These are phyloP conservation scores for Nakataea oryzae DNA, from an alignment of 2,329 filamentous ascomycete species.

Conservation along the genomic window DNA sequence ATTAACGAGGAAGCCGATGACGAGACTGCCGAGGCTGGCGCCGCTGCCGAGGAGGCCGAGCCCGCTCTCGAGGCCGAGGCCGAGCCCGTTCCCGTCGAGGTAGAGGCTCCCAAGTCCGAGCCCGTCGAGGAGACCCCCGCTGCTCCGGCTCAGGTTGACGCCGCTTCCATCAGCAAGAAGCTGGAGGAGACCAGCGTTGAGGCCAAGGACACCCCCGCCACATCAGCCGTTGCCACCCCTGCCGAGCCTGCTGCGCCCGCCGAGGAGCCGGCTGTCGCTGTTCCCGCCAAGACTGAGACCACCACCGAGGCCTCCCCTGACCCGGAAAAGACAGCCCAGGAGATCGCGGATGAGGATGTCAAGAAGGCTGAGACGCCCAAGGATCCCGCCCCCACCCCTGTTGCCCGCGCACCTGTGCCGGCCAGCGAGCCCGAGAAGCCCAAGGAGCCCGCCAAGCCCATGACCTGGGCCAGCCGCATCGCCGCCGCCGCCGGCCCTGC, in stretches of 20 bases:
- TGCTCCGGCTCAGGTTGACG: conserved; percentile 27
- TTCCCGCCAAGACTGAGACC: conserved; percentile 19
- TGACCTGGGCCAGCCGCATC: conserved; percentile 65
- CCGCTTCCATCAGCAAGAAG: conserved; percentile 59
- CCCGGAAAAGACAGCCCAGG: conserved; percentile 38
- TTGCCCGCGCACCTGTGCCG: conserved; percentile 32
- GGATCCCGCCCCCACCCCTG: conserved; percentile 46
- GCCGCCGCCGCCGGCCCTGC: conserved; percentile 47
- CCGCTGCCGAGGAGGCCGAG: conserved; percentile 14
- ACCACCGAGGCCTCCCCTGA: conserved; percentile 27
- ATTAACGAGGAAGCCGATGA: conserved; percentile 77
- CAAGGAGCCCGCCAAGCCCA: conserved; percentile 44
- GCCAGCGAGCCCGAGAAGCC: conserved; percentile 35
- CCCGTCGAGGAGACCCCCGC: conserved; percentile 23
- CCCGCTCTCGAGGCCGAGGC: conserved; percentile 21
- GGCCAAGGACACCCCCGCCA: conserved; percentile 25
- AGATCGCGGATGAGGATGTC: conserved; percentile 43
- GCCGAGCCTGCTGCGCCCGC: conserved; percentile 13
- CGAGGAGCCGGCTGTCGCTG: conserved; percentile 20
- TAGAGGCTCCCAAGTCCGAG: conserved; percentile 25
- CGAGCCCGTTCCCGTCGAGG: conserved; percentile 6
- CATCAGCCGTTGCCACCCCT: conserved; percentile 27
- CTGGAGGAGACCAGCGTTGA: conserved; percentile 50
- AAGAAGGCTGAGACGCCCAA: conserved; percentile 58
- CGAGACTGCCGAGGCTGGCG: conserved; percentile 39